Percentiles rank a stretch among this genome's conserved stretches.
phyloP scores from a whole-genome alignment of 2,329 filamentous ascomycete species.

The Lachnellula arida region DNA sequence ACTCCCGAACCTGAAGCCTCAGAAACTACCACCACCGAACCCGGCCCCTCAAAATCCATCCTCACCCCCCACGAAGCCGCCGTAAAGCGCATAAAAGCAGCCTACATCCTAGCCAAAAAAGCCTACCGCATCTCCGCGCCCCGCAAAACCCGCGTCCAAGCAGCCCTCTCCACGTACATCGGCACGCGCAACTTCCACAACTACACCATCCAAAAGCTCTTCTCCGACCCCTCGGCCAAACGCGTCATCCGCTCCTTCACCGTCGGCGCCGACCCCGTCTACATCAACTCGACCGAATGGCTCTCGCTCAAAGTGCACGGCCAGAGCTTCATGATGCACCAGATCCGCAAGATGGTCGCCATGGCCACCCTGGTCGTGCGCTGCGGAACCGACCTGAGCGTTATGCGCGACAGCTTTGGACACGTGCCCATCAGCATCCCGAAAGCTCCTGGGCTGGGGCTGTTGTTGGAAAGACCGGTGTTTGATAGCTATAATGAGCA shows the following conservation, averaged over 20 bases:
- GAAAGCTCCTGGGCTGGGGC: conserved; percentile 83
- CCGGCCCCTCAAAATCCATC: conserved; percentile 10
- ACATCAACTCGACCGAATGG: conserved; percentile 92
- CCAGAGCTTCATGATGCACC: conserved; percentile 99
- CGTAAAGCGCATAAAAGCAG: conserved; percentile 70
- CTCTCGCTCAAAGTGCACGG: conserved; percentile 93
- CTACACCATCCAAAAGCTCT: conserved; percentile 88
- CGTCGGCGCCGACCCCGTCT: conserved; percentile 68
- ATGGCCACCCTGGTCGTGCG: conserved; percentile 83
- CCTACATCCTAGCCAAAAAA: conserved; percentile 78
- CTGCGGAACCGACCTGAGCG: conserved; percentile 68
- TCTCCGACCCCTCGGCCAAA: conserved; percentile 77
- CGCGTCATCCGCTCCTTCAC: conserved; percentile 90
- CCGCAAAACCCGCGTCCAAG: conserved; percentile 68
- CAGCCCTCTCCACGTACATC: conserved; percentile 67
- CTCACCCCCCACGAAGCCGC: conserved; percentile 55
- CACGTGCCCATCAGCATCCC: conserved; percentile 76
- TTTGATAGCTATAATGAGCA: conserved; percentile 85
- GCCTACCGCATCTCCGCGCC: conserved; percentile 72
- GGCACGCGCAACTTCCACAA: conserved; percentile 95
- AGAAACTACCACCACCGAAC: neutral
- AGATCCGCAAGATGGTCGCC: conserved; percentile 98
- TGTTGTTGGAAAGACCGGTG: conserved; percentile 85
- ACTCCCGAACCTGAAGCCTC: neutral
- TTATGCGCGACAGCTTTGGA: conserved; percentile 71